Percentiles rank a stretch among this genome's conserved stretches.
These are phyloP conservation scores for Penicillium sclerotiorum DNA, from an alignment of 2,329 filamentous ascomycete species.

Conservation along the genomic window DNA sequence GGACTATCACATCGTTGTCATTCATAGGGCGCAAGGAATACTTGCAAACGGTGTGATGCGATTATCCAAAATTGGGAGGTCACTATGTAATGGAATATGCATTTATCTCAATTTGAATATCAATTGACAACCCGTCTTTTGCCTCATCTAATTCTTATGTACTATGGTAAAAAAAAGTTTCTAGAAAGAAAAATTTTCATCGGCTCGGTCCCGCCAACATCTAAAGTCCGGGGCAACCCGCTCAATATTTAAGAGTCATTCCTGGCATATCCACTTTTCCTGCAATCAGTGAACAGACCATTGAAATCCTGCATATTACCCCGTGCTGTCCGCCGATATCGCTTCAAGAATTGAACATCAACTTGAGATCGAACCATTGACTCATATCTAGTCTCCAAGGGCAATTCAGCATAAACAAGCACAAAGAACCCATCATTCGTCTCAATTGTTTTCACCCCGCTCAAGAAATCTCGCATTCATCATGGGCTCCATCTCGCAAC, in stretches of 20 bases:
- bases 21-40: neutral
- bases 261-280: neutral
- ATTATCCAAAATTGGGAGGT: too few relatives aligned
- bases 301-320: neutral
- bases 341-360: too few relatives aligned
- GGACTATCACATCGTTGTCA: neutral
- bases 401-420: neutral
- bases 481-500: conserved; percentile 36
- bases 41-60: too few relatives aligned
- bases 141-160: neutral
- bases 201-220: neutral
- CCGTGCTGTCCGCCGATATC: too few relatives aligned
- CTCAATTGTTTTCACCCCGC: neutral
- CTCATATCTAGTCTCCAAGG: neutral
- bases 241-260: neutral
- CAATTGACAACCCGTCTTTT: neutral
- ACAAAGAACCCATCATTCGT: neutral
- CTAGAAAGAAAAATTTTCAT: neutral
- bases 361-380: neutral
- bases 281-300: neutral
- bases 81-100: too few relatives aligned
- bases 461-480: conserved; percentile 10
- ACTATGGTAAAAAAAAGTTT: neutral
- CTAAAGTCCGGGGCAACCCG: conserved; percentile 6
- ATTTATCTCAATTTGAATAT: neutral